phyloP scores from a whole-genome alignment of 345 rosid genomes.

The Abelmoschus esculentus region DNA sequence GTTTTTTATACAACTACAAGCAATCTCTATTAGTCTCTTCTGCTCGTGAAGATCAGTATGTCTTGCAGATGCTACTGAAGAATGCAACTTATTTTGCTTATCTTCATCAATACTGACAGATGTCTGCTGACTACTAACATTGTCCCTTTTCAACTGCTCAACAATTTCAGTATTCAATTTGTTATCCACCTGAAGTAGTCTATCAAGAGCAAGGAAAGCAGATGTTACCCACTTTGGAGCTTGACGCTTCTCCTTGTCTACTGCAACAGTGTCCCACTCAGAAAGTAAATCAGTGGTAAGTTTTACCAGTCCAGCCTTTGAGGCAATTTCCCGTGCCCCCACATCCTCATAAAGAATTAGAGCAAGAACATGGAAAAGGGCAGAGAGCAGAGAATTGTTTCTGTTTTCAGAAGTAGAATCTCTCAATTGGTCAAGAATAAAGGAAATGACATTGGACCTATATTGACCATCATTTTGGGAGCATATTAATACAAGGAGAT shows the following conservation, averaged over 20 bases:
- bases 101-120: constrained; percentile 58
- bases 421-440: constrained; percentile 65
- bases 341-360: constrained; percentile 82
- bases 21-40: constrained; percentile 78
- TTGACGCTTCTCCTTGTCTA: constrained; percentile 33
- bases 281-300: constrained; percentile 65
- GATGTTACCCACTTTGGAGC: constrained; percentile 94
- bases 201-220: constrained; percentile 89
- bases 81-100: constrained; percentile 54
- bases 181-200: constrained; percentile 75
- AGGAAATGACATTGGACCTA: constrained; percentile 67
- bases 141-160: constrained; percentile 57
- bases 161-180: constrained; percentile 67
- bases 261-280: constrained; percentile 59
- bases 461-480: constrained; percentile 81
- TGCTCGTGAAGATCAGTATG: constrained; percentile 52
- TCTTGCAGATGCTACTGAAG: constrained; percentile 44
- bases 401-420: constrained; percentile 45
- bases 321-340: constrained; percentile 75
- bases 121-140: constrained; percentile 31
- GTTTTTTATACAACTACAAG: constrained; percentile 66
- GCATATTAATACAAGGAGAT: constrained; percentile 76
- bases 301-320: constrained; percentile 65
- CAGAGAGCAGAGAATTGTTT: constrained; percentile 46
- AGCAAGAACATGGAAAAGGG: constrained; percentile 85